Percentiles rank a stretch among this genome's conserved stretches.
phyloP scores from a whole-genome alignment of 1,284 basidiomycete genomes.

The Wolfiporia cocos region DNA sequence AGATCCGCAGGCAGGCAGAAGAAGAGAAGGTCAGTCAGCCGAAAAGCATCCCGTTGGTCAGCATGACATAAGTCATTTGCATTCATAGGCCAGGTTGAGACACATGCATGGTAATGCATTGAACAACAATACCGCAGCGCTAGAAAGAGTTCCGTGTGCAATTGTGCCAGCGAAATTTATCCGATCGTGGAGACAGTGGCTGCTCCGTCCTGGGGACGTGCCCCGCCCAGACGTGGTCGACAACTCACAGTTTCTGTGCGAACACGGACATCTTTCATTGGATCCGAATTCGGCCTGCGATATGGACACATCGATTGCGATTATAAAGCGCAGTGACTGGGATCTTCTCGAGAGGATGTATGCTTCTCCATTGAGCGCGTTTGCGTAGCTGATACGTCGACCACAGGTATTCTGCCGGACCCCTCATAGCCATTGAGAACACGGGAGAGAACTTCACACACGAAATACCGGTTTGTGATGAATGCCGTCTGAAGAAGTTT shows the following conservation, averaged over 20 bases:
- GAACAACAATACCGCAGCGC: slow-evolving; percentile 35
- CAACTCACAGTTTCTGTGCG: slow-evolving; percentile 58
- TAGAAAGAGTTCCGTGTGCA: slow-evolving; percentile 46
- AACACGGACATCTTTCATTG: slow-evolving; percentile 56
- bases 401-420: slow-evolving; percentile 53
- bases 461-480: slow-evolving; percentile 49
- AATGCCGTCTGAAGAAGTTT: slow-evolving; percentile 58
- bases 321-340: slow-evolving; percentile 64
- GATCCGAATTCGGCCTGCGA: slow-evolving; percentile 60
- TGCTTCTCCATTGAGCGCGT: slow-evolving; percentile 21
- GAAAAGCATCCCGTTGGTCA: too few species aligned
- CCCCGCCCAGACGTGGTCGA: slow-evolving; percentile 56
- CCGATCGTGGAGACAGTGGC: slow-evolving; percentile 63
- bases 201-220: slow-evolving; percentile 48
- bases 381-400: slow-evolving; percentile 4
- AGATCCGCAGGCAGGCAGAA: slow-evolving; percentile 54
- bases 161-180: slow-evolving; percentile 58
- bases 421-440: slow-evolving; percentile 48
- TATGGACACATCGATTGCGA: slow-evolving; percentile 42
- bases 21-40: slow-evolving; percentile 70
- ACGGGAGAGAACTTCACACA: slow-evolving; percentile 33
- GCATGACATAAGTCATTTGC: slow-evolving; percentile 8
- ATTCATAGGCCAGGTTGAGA: slow-evolving; percentile 47
- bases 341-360: slow-evolving; percentile 48
- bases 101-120: slow-evolving; percentile 53